phyloP scores from a whole-genome alignment of 1,284 basidiomycete species.

The Ustilago curta region DNA sequence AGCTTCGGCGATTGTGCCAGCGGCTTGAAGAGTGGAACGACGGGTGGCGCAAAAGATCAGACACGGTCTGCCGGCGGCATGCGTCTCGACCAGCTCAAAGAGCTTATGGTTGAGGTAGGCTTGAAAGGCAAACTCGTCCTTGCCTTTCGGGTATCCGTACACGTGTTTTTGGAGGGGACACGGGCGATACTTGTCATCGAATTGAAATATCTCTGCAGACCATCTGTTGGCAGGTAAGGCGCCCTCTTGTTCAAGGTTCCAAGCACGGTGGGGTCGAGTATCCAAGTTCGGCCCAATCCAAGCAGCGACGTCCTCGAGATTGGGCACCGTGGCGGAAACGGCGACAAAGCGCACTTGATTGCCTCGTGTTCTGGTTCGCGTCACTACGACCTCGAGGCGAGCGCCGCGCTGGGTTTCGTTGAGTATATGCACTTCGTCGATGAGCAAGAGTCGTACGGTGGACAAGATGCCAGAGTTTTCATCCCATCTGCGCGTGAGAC shows the following conservation, averaged over 20 bases:
- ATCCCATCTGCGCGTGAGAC: constrained; percentile 56
- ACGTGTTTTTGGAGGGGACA: constrained; percentile 59
- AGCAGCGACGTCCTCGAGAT: constrained; percentile 86
- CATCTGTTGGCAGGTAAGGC: background rate
- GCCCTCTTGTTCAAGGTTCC: background rate
- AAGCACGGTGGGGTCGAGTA: background rate
- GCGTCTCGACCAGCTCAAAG: constrained; percentile 72
- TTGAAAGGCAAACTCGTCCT: constrained; percentile 84
- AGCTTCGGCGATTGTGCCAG: constrained; percentile 79
- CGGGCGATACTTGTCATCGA: constrained; percentile 59
- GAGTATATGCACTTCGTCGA: constrained; percentile 95
- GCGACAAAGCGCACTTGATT: constrained; percentile 82
- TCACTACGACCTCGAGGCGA: constrained; percentile 87
- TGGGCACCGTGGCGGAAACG: constrained; percentile 93
- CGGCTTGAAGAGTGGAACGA: constrained; percentile 75
- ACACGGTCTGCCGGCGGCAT: constrained; percentile 48
- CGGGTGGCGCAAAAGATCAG: constrained; percentile 62
- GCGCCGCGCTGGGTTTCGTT: constrained; percentile 75
- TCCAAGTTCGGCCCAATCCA: constrained; percentile 77
- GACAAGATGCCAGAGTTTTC: constrained; percentile 55
- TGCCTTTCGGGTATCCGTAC: constrained; percentile 71
- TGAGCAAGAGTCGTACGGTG: constrained; percentile 72
- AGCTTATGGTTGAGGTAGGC: constrained; percentile 80
- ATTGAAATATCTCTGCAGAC: constrained; percentile 46
- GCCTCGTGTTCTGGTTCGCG: constrained; percentile 82